Conservation (phyloP, 176 grass and related monocot genomes). For the Lolium rigidum region DNA sequence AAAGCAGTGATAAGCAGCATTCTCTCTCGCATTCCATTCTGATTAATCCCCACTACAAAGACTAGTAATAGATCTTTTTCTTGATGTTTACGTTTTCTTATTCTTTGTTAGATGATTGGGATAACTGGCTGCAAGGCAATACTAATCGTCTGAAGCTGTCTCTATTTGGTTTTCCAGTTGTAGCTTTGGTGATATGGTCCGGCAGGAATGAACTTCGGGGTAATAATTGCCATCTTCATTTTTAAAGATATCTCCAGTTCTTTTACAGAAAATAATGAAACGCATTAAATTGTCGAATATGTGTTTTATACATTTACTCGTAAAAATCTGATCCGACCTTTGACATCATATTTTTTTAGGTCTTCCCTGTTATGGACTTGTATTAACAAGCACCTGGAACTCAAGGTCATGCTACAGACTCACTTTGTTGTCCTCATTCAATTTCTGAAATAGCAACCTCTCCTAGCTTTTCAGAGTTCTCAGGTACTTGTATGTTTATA, state of each 20-base stretch:
- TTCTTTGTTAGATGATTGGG: background rate
- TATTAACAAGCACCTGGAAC: conserved; percentile 8
- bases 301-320: background rate
- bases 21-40: background rate
- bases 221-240: background rate
- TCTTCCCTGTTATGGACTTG: background rate
- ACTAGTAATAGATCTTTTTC: background rate
- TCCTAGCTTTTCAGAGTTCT: conserved; percentile 66
- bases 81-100: background rate
- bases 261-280: background rate
- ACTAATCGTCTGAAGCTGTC: background rate
- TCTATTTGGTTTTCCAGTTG: conserved; percentile 10
- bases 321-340: background rate
- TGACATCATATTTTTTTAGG: background rate
- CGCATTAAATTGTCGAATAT: background rate
- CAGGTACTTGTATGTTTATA: conserved; percentile 44
- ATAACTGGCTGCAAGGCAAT: background rate
- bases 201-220: background rate
- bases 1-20: background rate
- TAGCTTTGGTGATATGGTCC: background rate
- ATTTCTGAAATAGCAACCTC: conserved; percentile 73
- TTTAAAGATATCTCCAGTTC: background rate
- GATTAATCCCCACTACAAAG: background rate
- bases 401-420: conserved; percentile 57
- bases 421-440: conserved; percentile 69